phyloP scores from a whole-genome alignment of 169 alveolate species.

The Plasmodium gonderi region DNA sequence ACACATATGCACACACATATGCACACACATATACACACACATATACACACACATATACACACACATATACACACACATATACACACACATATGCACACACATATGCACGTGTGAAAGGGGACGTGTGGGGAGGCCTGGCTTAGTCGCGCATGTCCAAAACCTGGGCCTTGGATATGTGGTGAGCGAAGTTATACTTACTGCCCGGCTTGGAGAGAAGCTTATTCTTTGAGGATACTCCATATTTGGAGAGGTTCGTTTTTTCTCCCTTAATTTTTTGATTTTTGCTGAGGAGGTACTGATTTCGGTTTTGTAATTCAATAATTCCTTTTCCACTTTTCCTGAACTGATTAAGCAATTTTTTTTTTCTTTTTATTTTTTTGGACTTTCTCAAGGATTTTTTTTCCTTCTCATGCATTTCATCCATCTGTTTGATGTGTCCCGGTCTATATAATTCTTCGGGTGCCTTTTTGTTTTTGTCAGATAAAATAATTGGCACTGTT shows the following conservation, averaged over 20 bases:
- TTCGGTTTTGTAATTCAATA: slow-evolving; percentile 30
- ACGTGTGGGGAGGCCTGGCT: neutral
- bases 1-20: too few species aligned
- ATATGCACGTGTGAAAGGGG: too few species aligned
- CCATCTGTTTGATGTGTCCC: slow-evolving; percentile 1
- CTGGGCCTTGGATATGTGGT: slow-evolving; percentile 21
- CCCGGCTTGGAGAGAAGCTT: neutral
- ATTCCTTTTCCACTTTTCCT: slow-evolving; percentile 10
- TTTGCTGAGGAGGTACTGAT: slow-evolving; percentile 10
- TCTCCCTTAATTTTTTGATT: slow-evolving; percentile 37
- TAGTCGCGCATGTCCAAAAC: neutral
- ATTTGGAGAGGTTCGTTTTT: slow-evolving; percentile 22
- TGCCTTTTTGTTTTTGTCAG: slow-evolving; percentile 30
- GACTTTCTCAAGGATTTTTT: slow-evolving; percentile 38
- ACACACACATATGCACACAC: too few species aligned
- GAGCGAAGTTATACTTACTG: slow-evolving; percentile 5
- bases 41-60: too few species aligned
- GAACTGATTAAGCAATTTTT: slow-evolving; percentile 4
- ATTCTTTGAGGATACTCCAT: slow-evolving; percentile 39
- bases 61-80: too few species aligned
- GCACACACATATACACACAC: too few species aligned
- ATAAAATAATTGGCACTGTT: slow-evolving; percentile 23
- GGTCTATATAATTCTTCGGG: slow-evolving; percentile 35
- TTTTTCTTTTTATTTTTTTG: slow-evolving; percentile 47
- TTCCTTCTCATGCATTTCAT: slow-evolving; percentile 36